phyloP scores from a whole-genome alignment of 1,139 yeast species.

The Geotrichum macrosporum region DNA sequence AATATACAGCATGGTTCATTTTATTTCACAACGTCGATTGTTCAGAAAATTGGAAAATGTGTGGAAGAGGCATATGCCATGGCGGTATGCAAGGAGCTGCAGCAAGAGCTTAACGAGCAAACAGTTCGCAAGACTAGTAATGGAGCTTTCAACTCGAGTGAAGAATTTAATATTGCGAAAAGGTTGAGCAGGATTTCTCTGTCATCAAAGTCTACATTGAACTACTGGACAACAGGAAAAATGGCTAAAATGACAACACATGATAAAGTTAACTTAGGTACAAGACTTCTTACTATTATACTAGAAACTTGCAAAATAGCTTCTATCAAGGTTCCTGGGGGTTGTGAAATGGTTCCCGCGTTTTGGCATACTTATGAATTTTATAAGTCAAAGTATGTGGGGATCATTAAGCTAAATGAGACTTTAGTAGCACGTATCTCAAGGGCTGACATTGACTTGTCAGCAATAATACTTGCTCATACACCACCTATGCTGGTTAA shows the following conservation, averaged over 20 bases:
- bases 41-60: conserved; percentile 12
- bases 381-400: conserved; percentile 63
- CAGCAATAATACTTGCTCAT: conserved; percentile 56
- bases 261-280: conserved; percentile 72
- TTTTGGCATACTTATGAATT: conserved; percentile 76
- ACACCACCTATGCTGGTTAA: conserved; percentile 81
- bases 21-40: conserved; percentile 7
- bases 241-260: conserved; percentile 36
- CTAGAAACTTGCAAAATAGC: conserved; percentile 48
- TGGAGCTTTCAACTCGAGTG: conserved; percentile 1
- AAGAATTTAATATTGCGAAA: conserved; percentile 20
- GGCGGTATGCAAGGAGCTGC: conserved; percentile 7
- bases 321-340: conserved; percentile 42
- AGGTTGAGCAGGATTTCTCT: conserved; percentile 43
- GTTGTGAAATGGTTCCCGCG: conserved; percentile 74
- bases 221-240: conserved; percentile 36
- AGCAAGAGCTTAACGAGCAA: not conserved
- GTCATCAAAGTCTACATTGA: conserved; percentile 29
- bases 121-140: conserved; percentile 2
- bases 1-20: not conserved
- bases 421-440: conserved; percentile 52
- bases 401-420: conserved; percentile 69
- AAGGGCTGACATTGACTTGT: conserved; percentile 42
- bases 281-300: conserved; percentile 59
- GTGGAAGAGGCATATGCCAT: conserved; percentile 19